Percentiles rank a stretch among this genome's conserved stretches.
These are phyloP conservation scores for Lentinula boryana DNA, from an alignment of 768 basidiomycete species.

Conservation along the genomic window DNA sequence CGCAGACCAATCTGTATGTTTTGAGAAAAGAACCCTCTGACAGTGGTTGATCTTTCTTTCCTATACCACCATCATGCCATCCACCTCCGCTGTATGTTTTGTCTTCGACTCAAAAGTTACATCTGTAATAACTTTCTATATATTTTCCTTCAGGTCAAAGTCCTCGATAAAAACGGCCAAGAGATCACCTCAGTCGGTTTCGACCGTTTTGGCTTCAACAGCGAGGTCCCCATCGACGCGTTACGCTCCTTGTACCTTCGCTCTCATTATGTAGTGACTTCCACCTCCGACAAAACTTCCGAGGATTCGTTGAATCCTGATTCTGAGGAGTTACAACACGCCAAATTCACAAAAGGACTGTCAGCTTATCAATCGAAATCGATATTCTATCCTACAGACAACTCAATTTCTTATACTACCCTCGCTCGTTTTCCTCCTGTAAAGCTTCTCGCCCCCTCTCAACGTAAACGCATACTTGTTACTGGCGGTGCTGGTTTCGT, in stretches of 20 bases:
- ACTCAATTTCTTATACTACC: constrained; percentile 88
- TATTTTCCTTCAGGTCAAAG: constrained; percentile 40
- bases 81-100: constrained; percentile 10
- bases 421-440: constrained; percentile 92
- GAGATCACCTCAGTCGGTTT: constrained; percentile 80
- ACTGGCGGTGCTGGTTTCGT: constrained; percentile 99
- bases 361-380: constrained; percentile 74
- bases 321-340: constrained; percentile 38
- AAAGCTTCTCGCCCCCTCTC: constrained; percentile 69
- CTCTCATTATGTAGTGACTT: constrained; percentile 62
- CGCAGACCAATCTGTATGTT: background rate
- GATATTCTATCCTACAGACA: constrained; percentile 73
- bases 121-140: constrained; percentile 5
- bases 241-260: constrained; percentile 88
- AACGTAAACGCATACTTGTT: constrained; percentile 86
- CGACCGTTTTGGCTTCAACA: constrained; percentile 86
- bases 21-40: too few relatives aligned
- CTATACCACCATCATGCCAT: constrained; percentile 14
- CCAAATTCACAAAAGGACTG: constrained; percentile 44
- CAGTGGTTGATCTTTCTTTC: background rate
- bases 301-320: constrained; percentile 30
- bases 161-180: constrained; percentile 67
- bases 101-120: constrained; percentile 5
- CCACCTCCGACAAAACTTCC: constrained; percentile 23
- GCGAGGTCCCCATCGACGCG: constrained; percentile 70